A percentile compares a stretch with the other conserved stretches of the same genome.
These are phyloP conservation scores for Datura wrightii DNA, from an alignment of 257 asterid species.

Conservation along the genomic window DNA sequence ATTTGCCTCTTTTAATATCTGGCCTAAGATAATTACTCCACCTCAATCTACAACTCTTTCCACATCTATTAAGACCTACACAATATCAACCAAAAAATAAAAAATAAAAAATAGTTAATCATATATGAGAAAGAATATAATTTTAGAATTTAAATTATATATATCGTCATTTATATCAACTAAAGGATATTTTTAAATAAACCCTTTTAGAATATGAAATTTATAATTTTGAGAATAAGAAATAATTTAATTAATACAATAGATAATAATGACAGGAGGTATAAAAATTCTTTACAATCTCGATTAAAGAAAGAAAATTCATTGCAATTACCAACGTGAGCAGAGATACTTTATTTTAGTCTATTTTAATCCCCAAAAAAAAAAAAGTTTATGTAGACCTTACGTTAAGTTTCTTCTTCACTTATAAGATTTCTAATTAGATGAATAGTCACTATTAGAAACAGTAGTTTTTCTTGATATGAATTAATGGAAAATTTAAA, in stretches of 20 bases:
- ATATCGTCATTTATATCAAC: not conserved
- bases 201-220: not conserved
- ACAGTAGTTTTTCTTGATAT: no score
- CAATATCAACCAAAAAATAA: not conserved
- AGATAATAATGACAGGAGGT: not conserved
- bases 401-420: not conserved
- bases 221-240: not conserved
- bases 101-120: not conserved
- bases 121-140: not conserved
- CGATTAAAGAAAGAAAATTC: not conserved
- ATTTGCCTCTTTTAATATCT: constrained; percentile 41
- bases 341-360: not conserved
- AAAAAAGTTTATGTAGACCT: not conserved
- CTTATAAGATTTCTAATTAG: not conserved
- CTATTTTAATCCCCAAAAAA: not conserved
- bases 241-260: not conserved
- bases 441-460: not conserved
- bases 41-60: constrained; percentile 50
- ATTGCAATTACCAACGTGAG: not conserved
- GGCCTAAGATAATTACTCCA: constrained; percentile 34
- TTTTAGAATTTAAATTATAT: not conserved
- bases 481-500: no score
- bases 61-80: constrained; percentile 67
- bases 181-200: not conserved
- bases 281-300: not conserved